Percentiles rank a stretch among this genome's conserved stretches.
phyloP scores from a whole-genome alignment of 140 eudicot species.

The Ambrosia hybrid region DNA sequence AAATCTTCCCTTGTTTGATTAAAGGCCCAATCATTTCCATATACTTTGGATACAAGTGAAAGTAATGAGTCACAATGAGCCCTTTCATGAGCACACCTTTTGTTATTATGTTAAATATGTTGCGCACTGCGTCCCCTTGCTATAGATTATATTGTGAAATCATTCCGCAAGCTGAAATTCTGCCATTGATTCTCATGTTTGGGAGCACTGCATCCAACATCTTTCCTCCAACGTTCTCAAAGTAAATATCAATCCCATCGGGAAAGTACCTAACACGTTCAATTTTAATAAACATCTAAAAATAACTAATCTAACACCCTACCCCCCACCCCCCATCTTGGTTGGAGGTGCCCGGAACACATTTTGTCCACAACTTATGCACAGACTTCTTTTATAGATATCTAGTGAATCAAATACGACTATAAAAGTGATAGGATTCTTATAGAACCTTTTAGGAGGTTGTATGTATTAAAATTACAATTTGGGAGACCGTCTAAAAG shows the following conservation, averaged over 20 bases:
- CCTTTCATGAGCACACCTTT: constrained; percentile 56
- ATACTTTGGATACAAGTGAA: constrained; percentile 42
- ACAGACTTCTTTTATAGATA: not conserved
- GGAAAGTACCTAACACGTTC: constrained; percentile 45
- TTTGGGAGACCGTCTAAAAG: not conserved
- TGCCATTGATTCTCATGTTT: constrained; percentile 49
- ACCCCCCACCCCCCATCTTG: no score
- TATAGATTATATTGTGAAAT: constrained; percentile 54
- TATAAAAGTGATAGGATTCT: no score
- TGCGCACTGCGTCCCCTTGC: constrained; percentile 43
- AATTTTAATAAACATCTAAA: not conserved
- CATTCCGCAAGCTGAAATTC: constrained; percentile 61
- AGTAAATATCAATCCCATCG: constrained; percentile 55
- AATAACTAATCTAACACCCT: not conserved
- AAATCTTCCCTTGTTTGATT: constrained; percentile 43
- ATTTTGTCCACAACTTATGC: no score
- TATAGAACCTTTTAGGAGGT: not conserved
- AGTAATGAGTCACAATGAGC: constrained; percentile 38
- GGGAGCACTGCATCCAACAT: constrained; percentile 55
- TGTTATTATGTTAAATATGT: constrained; percentile 24
- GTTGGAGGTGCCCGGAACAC: no score
- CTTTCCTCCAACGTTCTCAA: constrained; percentile 61
- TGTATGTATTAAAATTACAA: not conserved
- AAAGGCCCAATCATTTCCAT: constrained; percentile 54
- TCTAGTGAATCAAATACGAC: no score